Conservation (phyloP, 2,329 filamentous ascomycete genomes). For the Hymenoscyphus fraxineus region DNA sequence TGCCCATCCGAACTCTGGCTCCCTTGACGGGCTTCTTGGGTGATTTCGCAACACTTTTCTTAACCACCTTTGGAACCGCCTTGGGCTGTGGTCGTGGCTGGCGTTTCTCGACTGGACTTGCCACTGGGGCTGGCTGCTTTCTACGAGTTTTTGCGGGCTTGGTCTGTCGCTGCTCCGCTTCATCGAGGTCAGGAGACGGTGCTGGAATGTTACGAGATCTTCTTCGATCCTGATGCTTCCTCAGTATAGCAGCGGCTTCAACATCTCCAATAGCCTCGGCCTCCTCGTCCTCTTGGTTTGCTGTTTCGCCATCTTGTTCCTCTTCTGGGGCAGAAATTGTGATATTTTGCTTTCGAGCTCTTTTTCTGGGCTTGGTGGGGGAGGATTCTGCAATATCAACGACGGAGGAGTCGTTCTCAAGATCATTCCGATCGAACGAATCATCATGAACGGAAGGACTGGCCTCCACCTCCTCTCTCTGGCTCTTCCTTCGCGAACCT, state of each 20-base stretch:
- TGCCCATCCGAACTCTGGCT: constrained; percentile 31
- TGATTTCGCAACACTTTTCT: constrained; percentile 33
- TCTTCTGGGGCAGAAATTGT: neutral
- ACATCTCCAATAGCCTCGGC: constrained; percentile 35
- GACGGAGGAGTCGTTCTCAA: neutral
- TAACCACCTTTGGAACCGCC: neutral
- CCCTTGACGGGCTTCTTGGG: constrained; percentile 28
- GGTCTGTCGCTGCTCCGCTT: constrained; percentile 36
- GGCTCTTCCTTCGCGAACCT: constrained; percentile 25
- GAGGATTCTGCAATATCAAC: neutral
- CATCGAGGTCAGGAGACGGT: constrained; percentile 39
- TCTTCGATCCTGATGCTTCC: constrained; percentile 40
- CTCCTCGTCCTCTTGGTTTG: constrained; percentile 30
- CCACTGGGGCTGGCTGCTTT: constrained; percentile 13
- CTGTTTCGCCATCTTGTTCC: constrained; percentile 2
- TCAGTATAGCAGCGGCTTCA: constrained; percentile 35
- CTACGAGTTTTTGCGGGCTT: constrained; percentile 16
- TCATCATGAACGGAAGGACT: constrained; percentile 1
- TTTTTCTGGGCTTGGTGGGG: neutral
- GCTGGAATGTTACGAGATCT: constrained; percentile 21
- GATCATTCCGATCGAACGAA: neutral
- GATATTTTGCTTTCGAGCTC: neutral
- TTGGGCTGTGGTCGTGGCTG: constrained; percentile 26
- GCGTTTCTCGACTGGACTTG: constrained; percentile 8
- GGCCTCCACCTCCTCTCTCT: constrained; percentile 17